Percentiles rank a stretch among this genome's conserved stretches.
These are phyloP conservation scores for Astrothelium subdiscretum DNA, from an alignment of 495 filamentous ascomycete genomes.

Conservation along the genomic window DNA sequence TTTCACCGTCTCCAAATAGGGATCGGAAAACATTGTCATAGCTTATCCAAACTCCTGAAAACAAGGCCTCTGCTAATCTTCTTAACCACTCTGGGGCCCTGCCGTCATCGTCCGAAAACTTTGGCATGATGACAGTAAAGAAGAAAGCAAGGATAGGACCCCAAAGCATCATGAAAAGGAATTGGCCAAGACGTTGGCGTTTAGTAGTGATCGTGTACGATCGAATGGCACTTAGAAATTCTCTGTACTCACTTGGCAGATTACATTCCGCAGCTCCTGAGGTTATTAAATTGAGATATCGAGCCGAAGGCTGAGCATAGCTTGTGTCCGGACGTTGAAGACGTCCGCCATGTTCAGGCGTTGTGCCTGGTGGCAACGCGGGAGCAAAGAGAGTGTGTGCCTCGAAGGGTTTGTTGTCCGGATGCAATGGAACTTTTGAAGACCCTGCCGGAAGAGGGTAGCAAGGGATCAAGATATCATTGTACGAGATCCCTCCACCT, in stretches of 20 bases:
- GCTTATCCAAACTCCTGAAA: constrained; percentile 51
- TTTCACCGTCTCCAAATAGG: constrained; percentile 82
- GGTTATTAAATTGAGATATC: constrained; percentile 68
- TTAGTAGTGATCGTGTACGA: constrained; percentile 57
- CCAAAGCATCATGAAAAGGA: constrained; percentile 49
- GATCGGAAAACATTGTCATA: constrained; percentile 61
- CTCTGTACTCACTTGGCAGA: constrained; percentile 61
- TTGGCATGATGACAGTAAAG: constrained; percentile 30
- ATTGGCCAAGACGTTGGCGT: constrained; percentile 53
- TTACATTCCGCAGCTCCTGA: constrained; percentile 66
- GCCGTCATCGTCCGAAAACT: constrained; percentile 52
- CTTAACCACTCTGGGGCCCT: constrained; percentile 55
- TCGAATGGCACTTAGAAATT: constrained; percentile 52
- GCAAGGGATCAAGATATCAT: constrained; percentile 71
- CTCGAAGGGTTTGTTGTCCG: constrained; percentile 24
- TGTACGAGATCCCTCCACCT: constrained; percentile 70
- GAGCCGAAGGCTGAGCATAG: constrained; percentile 69
- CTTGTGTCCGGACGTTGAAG: constrained; percentile 45
- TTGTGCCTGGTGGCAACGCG: constrained; percentile 12
- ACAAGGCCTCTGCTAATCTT: constrained; percentile 34
- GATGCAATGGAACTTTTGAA: constrained; percentile 15
- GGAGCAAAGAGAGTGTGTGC: constrained; percentile 51
- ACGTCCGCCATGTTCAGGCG: constrained; percentile 25
- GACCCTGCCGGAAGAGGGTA: constrained; percentile 39
- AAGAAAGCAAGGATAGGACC: constrained; percentile 43